Evolutionary conservation across 2,329 filamentous ascomycete species (phyloP), one percentile per base, ranked within the genome.

Genomic region (Cadophora sp.): DNA sequence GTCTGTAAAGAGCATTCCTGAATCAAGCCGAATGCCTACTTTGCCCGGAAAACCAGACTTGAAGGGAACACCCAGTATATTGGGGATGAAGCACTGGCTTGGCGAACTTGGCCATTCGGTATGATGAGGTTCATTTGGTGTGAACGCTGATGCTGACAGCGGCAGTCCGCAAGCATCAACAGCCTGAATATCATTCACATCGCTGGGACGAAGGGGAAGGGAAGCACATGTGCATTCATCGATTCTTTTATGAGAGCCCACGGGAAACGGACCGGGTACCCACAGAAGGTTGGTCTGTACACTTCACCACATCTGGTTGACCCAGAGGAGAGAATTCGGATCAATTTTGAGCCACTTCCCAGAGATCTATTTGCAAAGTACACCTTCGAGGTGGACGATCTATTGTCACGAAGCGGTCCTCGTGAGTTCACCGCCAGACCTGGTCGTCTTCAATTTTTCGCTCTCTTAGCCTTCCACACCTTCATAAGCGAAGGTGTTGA

Each of bases 61-160:
- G 37, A 65, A 56, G 19, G 67, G 67, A n/a, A 53, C 56, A 24
- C 64, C 67, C 5, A 69, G 67, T 26, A 88, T 96, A 55, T 87
- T 87, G 3, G 92, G 97, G 79, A 97, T 96, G 89, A 85, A 88
- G 71, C 86, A 89, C 69, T 97, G 92, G 86, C 87, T 92, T 76
- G 83, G 84, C 66, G 90, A 91, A 73, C 88, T 94, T 76, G 93
- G 93, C 72, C 94, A 97, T 79, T 83, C 91, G 81, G 81, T 83
- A 48, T 53, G 50, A 22, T 29, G 34, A n/a, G 26, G 6, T 46
- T 34, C 43, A 24, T 51, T n/a, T 29, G 34, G 24, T 29, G 55
- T 37, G 31, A 24, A 58, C 8, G 22, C 50, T 61, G 11, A 43
- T 43, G 56, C 56, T 64, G 22, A 64, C 55, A 40, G 40, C 37